Conservation (phyloP, 306 rosid genomes). For the apple (Malus domestica) region ASM211411v1 NC_041790.1:33424501-33425000, state of each 20-base stretch:
- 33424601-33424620: background rate
- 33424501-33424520: background rate
- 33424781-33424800: background rate
- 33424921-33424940: constrained; percentile 60
- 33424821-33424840: constrained; percentile 1
- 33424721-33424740: background rate
- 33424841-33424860: background rate
- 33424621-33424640: background rate
- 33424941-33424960: constrained; percentile 86
- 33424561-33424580: background rate
- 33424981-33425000: background rate
- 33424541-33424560: background rate
- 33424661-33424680: background rate
- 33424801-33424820: constrained; percentile 10
- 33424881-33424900: constrained; percentile 36
- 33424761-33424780: background rate
- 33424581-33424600: background rate
- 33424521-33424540: background rate
- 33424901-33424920: constrained; percentile 93
- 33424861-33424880: background rate
- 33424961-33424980: constrained; percentile 39
- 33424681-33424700: background rate
- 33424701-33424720: background rate
- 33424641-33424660: background rate
- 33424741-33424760: background rate